A percentile compares a stretch with the other conserved stretches of the same genome.
These are phyloP conservation scores for Nannochloris sp. DNA, from an alignment of 139 green algal genomes.

Conservation along the genomic window DNA sequence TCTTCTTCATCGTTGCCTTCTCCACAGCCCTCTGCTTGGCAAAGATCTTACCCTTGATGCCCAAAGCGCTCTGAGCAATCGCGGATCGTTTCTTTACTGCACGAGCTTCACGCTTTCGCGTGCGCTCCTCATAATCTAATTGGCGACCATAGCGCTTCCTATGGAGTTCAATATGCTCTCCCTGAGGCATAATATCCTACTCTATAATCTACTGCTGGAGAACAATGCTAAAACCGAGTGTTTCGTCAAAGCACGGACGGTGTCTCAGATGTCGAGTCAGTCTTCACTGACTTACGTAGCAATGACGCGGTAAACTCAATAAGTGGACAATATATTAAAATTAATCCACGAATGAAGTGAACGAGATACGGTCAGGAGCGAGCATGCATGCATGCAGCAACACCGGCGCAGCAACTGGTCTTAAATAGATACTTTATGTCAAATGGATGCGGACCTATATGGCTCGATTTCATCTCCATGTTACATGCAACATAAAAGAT, in stretches of 20 bases:
- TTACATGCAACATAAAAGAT: too few relatives aligned
- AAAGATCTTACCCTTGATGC: constrained; percentile 96
- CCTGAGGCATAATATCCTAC: constrained; percentile 79
- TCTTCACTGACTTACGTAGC: too few relatives aligned
- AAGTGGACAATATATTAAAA: too few relatives aligned
- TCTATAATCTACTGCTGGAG: neutral
- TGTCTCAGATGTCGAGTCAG: too few relatives aligned
- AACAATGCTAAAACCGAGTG: neutral
- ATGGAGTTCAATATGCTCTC: constrained; percentile 97
- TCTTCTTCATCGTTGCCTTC: constrained; percentile 99
- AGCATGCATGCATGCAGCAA: too few relatives aligned
- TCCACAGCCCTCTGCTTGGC: constrained; percentile 93
- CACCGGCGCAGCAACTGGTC: too few relatives aligned
- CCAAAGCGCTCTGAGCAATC: constrained; percentile 75
- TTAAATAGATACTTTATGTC: too few relatives aligned
- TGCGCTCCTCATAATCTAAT: constrained; percentile 84
- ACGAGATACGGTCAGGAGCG: too few relatives aligned
- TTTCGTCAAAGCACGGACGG: neutral
- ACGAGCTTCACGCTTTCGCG: constrained; percentile 91
- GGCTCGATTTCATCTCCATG: too few relatives aligned
- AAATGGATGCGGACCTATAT: too few relatives aligned
- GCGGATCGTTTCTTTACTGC: constrained; percentile 77
- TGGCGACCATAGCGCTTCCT: constrained; percentile 85
- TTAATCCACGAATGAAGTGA: too few relatives aligned
- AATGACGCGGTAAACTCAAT: too few relatives aligned